Conservation (phyloP, 2,329 filamentous ascomycete genomes). For the Xylariales sp. region DNA sequence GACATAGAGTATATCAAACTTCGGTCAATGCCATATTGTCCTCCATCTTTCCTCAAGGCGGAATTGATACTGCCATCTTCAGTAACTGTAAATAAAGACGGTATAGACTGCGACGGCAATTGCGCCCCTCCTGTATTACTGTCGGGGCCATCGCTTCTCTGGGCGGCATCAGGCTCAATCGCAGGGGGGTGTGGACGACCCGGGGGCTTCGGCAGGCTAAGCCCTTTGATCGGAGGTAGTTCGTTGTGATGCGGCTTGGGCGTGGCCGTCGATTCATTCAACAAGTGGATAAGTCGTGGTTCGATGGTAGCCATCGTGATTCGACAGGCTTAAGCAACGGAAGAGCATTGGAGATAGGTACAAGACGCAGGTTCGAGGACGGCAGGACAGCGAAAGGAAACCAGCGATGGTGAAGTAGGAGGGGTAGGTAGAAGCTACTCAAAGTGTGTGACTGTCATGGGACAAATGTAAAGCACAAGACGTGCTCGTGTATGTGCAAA, state of each 20-base stretch:
- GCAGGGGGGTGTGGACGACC: slow-evolving; percentile 37
- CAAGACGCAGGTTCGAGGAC: no score
- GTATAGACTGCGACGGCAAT: slow-evolving; percentile 21
- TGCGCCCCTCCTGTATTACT: slow-evolving; percentile 16
- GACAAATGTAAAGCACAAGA: no score
- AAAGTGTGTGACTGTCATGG: no score
- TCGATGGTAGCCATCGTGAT: slow-evolving; percentile 62
- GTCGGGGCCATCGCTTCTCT: slow-evolving; percentile 32
- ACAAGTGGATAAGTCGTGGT: slow-evolving; percentile 61
- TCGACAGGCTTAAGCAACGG: slow-evolving; percentile 20
- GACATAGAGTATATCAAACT: slow-evolving; percentile 26
- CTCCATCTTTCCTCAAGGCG: slow-evolving; percentile 17
- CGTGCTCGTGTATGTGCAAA: no score
- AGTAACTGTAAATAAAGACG: slow-evolving; percentile 19
- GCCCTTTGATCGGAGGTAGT: slow-evolving; percentile 49
- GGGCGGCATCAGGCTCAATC: slow-evolving; percentile 45
- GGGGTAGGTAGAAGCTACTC: no score
- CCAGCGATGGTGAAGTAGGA: no score
- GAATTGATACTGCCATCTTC: slow-evolving; percentile 17
- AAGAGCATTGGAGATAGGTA: slow-evolving; percentile 39
- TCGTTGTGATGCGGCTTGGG: slow-evolving; percentile 43
- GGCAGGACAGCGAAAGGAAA: no score
- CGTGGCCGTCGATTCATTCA: slow-evolving; percentile 52
- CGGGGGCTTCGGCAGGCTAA: slow-evolving; percentile 37
- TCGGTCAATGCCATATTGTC: slow-evolving; percentile 19